Evolutionary conservation across 164 flowering plant genomes (phyloP), one percentile per base, ranked within the genome.

Genomic region (Umbilicus rupestris): DNA sequence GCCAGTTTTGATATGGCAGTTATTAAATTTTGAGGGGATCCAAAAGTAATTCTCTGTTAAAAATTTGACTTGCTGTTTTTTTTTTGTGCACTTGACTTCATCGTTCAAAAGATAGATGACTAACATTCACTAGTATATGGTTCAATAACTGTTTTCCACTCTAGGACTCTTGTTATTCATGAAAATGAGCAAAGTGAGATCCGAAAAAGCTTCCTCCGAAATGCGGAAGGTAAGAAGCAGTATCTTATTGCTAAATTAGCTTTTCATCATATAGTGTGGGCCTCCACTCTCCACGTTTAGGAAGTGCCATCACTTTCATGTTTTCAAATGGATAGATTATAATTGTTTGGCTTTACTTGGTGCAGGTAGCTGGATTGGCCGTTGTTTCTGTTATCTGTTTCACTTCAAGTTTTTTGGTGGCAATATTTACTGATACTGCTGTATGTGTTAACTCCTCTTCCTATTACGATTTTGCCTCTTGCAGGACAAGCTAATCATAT

Each of bases 281-380:
- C 33, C 20, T 26, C 5, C 24, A n/a, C 30, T 45, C 26, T 20
- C 30, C 20, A 14, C 24, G 26, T 26, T 12, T 66, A 30, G 35
- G 16, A 19, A 50, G 16, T 64, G 3, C 29, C 26, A 44, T 39
- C 19, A 22, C 46, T 41, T 46, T 7, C 29, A 49, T 30, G 15
- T 47, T 28, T 37, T 30, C 11, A n/a, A 44, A 19, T 39, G 19
- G 42, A 29, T 39, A 19, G 28, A n/a, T 11, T 39, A 10, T 30
- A 29, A 47, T 17, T 19, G 72, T 45, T 39, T 50, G 49, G 28
- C 68, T 39, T 42, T 60, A 5, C 42, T 47, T 31, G 16, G 24
- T 76, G 71, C 82, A 92, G 98, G 92, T 93, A 69, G 88, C 88
- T 52, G 89, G 98, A 45, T 68, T 87, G 75, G 90, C 98, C 29